Conservation (phyloP, 345 rosid genomes). For the Rhodamnia rubescens region DNA sequence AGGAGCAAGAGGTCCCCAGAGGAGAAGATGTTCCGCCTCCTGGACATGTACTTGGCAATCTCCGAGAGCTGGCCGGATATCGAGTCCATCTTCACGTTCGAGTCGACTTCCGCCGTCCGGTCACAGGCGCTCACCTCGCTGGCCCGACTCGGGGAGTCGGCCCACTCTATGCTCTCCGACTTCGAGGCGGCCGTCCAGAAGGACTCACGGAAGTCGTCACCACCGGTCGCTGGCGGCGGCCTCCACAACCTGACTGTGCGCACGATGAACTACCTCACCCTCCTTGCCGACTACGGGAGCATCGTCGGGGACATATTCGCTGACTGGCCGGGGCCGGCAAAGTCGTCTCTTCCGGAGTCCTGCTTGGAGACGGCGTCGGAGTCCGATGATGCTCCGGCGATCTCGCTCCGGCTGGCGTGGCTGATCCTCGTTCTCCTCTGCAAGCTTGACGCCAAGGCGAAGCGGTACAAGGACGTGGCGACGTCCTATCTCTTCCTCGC, state of each 20-base stretch:
- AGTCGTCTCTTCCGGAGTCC: constrained; percentile 23
- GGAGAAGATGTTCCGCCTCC: constrained; percentile 44
- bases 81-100: constrained; percentile 38
- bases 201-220: constrained; percentile 29
- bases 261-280: constrained; percentile 38
- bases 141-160: constrained; percentile 33
- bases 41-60: constrained; percentile 45
- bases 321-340: constrained; percentile 25
- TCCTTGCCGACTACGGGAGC: constrained; percentile 43
- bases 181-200: constrained; percentile 42
- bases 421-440: constrained; percentile 48
- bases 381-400: constrained; percentile 9
- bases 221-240: constrained; percentile 29
- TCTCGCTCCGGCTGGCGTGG: constrained; percentile 45
- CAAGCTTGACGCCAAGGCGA: constrained; percentile 53
- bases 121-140: constrained; percentile 43
- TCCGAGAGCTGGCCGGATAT: constrained; percentile 31
- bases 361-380: constrained; percentile 17
- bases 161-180: constrained; percentile 17
- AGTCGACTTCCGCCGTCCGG: constrained; percentile 26
- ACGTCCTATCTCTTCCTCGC: constrained; percentile 54
- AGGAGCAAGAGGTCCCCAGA: constrained; percentile 35
- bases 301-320: constrained; percentile 25
- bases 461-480: constrained; percentile 41
- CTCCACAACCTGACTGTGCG: constrained; percentile 39